phyloP scores from a whole-genome alignment of 2,329 filamentous ascomycete genomes.

The Catunica adiposa region DNA sequence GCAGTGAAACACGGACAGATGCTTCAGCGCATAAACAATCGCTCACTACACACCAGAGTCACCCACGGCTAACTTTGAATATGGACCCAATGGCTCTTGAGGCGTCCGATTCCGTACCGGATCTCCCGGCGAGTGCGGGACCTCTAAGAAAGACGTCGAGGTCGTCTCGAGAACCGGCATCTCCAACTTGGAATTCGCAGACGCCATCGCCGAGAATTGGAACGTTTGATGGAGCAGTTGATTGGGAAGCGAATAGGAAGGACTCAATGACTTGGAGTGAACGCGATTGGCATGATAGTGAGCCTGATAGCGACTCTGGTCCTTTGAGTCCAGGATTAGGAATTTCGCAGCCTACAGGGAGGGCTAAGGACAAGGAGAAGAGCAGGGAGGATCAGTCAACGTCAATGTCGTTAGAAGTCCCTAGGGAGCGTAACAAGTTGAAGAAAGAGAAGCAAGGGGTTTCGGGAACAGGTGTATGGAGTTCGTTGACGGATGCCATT shows the following conservation, averaged over 20 bases:
- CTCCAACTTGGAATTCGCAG: background rate
- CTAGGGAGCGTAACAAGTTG: background rate
- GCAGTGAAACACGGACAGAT: constrained; percentile 37
- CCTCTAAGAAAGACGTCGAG: constrained; percentile 2
- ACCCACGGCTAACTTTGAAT: background rate
- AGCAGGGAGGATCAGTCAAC: no score
- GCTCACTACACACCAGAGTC: constrained; percentile 19
- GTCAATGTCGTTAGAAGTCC: constrained; percentile 3
- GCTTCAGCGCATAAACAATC: background rate
- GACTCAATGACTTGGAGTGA: constrained; percentile 53
- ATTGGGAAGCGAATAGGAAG: constrained; percentile 18
- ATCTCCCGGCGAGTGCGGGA: constrained; percentile 17
- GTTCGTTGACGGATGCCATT: constrained; percentile 39
- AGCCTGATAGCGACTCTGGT: constrained; percentile 26
- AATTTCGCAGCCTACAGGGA: background rate
- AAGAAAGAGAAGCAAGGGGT: background rate
- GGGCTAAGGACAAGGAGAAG: background rate
- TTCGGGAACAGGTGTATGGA: constrained; percentile 21
- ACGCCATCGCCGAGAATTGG: constrained; percentile 1
- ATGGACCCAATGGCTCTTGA: background rate
- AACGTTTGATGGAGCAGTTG: background rate
- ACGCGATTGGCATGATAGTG: constrained; percentile 42
- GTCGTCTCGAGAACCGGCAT: constrained; percentile 2
- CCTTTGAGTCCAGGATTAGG: constrained; percentile 9
- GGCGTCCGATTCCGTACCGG: constrained; percentile 17